phyloP scores from a whole-genome alignment of 2,329 filamentous ascomycete genomes.

The Mollisia scopiformis region DNA sequence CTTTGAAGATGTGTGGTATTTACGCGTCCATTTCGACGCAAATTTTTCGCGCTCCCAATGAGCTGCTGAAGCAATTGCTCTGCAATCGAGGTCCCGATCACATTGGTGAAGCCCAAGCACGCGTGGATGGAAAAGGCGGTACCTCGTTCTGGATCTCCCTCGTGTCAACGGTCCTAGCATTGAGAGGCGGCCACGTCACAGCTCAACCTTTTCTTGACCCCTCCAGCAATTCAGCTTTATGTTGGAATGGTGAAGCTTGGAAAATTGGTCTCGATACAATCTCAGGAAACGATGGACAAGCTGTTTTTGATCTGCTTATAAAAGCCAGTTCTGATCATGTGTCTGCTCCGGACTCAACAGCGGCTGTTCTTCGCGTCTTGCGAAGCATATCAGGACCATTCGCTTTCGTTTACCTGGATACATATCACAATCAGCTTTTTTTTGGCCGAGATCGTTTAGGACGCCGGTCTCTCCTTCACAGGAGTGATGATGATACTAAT shows the following conservation, averaged over 20 bases:
- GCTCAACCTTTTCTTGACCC: conserved; percentile 71
- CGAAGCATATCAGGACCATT: conserved; percentile 78
- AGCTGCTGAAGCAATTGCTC: conserved; percentile 48
- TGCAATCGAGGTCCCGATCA: conserved; percentile 64
- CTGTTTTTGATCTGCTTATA: conserved; percentile 64
- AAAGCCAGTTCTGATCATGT: conserved; percentile 32
- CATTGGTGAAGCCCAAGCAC: conserved; percentile 46
- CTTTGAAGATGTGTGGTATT: conserved; percentile 63
- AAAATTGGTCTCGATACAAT: conserved; percentile 62
- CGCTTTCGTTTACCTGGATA: conserved; percentile 84
- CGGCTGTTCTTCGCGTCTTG: conserved; percentile 54
- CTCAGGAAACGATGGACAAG: conserved; percentile 77
- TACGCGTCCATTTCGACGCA: conserved; percentile 51
- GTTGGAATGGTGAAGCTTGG: conserved; percentile 99
- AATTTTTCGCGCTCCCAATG: conserved; percentile 34
- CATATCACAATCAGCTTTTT: conserved; percentile 62
- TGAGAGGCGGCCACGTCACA: conserved; percentile 76
- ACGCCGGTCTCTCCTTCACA: conserved; percentile 76
- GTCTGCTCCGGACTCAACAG: conserved; percentile 25
- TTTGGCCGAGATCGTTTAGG: conserved; percentile 89
- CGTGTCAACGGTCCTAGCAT: conserved; percentile 83
- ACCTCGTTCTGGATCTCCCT: conserved; percentile 58
- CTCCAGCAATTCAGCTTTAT: conserved; percentile 67
- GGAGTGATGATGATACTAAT: conserved; percentile 43
- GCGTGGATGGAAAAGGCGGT: conserved; percentile 31